phyloP scores from a whole-genome alignment of 2,329 filamentous ascomycete genomes.

The Cylindrodendrum hubeiense region DNA sequence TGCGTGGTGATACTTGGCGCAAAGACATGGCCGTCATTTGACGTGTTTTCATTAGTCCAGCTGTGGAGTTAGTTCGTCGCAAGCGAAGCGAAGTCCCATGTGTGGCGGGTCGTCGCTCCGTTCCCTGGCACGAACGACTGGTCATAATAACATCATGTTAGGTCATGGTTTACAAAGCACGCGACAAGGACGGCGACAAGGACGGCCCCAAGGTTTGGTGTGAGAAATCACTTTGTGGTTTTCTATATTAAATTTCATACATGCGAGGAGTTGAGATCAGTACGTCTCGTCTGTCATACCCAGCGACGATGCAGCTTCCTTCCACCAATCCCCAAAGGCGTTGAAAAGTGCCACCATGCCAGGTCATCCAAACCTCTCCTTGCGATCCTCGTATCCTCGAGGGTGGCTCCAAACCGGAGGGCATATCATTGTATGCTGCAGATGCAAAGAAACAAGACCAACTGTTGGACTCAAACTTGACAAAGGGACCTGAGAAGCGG shows the following conservation, averaged over 20 bases:
- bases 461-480: not conserved
- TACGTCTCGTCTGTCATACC: constrained; percentile 7
- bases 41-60: not conserved
- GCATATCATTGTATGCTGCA: not conserved
- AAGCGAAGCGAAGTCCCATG: no score
- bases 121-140: no score
- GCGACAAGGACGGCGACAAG: not conserved
- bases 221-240: not conserved
- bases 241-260: not conserved
- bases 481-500: not conserved
- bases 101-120: no score
- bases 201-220: not conserved
- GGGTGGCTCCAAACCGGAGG: not conserved
- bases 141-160: no score
- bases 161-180: not conserved
- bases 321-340: constrained; percentile 7
- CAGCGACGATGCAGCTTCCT: not conserved
- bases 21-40: not conserved
- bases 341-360: not conserved
- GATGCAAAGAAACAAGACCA: not conserved
- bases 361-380: constrained; percentile 9
- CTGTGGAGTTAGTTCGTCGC: no score
- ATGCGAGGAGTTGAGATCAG: constrained; percentile 2
- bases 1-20: not conserved
- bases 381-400: no score